These are phyloP conservation scores for Mucor indicus DNA, from an alignment of 371 early-diverging fungal genomes.

Conservation along the genomic window DNA sequence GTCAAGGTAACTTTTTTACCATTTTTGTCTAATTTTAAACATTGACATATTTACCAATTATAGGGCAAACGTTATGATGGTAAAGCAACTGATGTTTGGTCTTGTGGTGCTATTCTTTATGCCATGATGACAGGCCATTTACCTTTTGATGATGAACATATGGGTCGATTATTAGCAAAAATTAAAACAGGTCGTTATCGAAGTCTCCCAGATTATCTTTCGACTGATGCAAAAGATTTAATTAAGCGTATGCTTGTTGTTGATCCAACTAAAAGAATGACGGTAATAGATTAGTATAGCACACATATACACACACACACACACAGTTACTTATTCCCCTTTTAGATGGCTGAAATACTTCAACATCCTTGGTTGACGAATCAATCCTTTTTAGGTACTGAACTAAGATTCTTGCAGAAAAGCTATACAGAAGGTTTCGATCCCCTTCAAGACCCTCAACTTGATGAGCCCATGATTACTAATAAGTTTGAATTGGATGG, in stretches of 20 bases:
- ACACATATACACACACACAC: not conserved
- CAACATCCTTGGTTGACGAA: constrained; percentile 44
- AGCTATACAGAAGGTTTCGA: constrained; percentile 2
- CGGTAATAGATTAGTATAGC: constrained; percentile 21
- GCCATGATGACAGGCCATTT: constrained; percentile 86
- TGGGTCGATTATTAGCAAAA: constrained; percentile 66
- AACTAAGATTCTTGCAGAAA: constrained; percentile 23
- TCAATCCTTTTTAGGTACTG: constrained; percentile 34
- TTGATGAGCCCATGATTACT: constrained; percentile 21
- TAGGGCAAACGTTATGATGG: constrained; percentile 73
- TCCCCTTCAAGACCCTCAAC: constrained; percentile 22
- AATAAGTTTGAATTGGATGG: constrained; percentile 27
- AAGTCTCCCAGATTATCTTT: constrained; percentile 59
- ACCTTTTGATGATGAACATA: constrained; percentile 92
- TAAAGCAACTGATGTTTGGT: constrained; percentile 88
- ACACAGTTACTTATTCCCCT: not conserved
- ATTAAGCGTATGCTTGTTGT: constrained; percentile 54
- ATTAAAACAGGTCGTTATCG: constrained; percentile 56
- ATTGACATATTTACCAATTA: constrained; percentile 25
- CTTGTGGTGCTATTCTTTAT: constrained; percentile 89
- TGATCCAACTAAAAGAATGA: constrained; percentile 51
- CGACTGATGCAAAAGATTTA: constrained; percentile 59
- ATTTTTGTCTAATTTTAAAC: constrained; percentile 2
- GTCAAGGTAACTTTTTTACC: constrained; percentile 21
- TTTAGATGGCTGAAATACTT: constrained; percentile 34